phyloP scores from a whole-genome alignment of 176 grass and related monocot genomes.

The bread wheat (Triticum aestivum) region IWGSC_CS_RefSeq_v2.1 NC_057798.1:174235547-174236046 shows the following conservation, averaged over 20 bases:
- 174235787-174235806: not conserved
- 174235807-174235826: not conserved
- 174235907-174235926: not conserved
- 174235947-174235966: not conserved
- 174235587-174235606: not conserved
- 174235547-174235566: not conserved
- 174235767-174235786: no score
- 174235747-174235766: not conserved
- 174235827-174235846: not conserved
- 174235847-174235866: not conserved
- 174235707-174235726: not conserved
- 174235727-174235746: not conserved
- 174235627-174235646: not conserved
- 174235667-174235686: not conserved
- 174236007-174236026: no score
- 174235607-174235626: not conserved
- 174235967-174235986: constrained; percentile 7
- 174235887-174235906: not conserved
- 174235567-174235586: not conserved
- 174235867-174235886: no score
- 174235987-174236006: not conserved
- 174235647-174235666: not conserved
- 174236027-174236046: not conserved
- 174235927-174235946: not conserved
- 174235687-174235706: not conserved